Evolutionary conservation across 2,329 filamentous ascomycete genomes (phyloP), one percentile per base, ranked within the genome.

Genomic region (Sclerotinia subarctica): DNA sequence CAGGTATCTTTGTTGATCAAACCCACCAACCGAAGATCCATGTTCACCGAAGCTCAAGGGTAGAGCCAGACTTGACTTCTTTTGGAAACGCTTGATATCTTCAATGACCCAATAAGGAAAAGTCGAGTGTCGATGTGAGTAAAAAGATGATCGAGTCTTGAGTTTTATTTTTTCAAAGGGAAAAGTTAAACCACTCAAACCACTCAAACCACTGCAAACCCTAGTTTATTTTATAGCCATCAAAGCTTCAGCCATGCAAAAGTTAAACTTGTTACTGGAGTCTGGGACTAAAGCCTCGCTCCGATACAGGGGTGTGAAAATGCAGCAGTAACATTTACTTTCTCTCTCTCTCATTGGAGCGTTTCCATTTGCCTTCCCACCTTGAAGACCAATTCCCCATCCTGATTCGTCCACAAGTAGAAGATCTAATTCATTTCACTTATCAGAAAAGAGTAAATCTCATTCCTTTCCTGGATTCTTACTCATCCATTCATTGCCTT

Each of bases 1-100:
- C 13, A 38, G 56, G 56, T 6, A 26, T 47, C 57, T 60, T 60
- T 60, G 57, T 60, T 60, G 57, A 60, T 60, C 57, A 60, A 47
- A 60, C 57, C 42, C 32, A 47, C 57, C 32, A 47, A 32, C 19
- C 3, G 8, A 47, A 21, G 5, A 60, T 32, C 57, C 57, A 60
- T 60, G 42, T 46, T n/a, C 38, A 32, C 26, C 38, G 13, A n/a
- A 29, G 38, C 13, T 42, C 38, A 42, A 42, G 38, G 38, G 38
- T 6, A 42, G 5, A 29, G 57, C 42, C 47, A 21, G 29, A 21
- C 32, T 59, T 60, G 10, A n/a, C 57, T 32, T n/a, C 42, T 47
- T 60, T 47, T 1, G 42, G 57, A 60, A n/a, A n/a, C 32, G 21
- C 42, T 32, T 29, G 26, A 7, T 60, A 10, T 26, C 57, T 2